Percentiles rank a stretch among this genome's conserved stretches.
Evolutionary conservation across 371 early-diverging fungal species (phyloP).

Genomic region (Syncephalastrum contaminatum): DNA sequence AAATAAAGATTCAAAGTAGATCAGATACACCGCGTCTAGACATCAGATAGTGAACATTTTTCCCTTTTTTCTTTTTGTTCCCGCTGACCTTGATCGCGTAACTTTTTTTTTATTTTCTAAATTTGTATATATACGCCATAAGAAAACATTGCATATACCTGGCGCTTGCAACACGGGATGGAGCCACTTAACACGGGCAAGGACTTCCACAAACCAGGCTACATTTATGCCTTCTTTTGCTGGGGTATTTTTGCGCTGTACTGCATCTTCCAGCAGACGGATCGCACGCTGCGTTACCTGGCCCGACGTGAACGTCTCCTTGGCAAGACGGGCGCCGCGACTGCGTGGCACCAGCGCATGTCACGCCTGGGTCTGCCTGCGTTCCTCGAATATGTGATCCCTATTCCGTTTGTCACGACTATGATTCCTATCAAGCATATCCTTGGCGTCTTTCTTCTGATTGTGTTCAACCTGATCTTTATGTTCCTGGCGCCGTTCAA

Average conservation of each 20-base stretch:
- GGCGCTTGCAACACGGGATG: too few species aligned
- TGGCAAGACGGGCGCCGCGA: not conserved
- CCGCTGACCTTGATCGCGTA: too few species aligned
- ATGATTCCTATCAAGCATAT: slow-evolving; percentile 43
- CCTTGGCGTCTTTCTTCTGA: slow-evolving; percentile 29
- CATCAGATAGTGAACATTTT: too few species aligned
- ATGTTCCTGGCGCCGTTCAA: slow-evolving; percentile 32
- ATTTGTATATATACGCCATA: too few species aligned
- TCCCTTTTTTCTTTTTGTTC: too few species aligned
- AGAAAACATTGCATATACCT: too few species aligned
- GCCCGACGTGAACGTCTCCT: slow-evolving; percentile 19
- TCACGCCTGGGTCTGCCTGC: too few species aligned
- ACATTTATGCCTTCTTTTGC: slow-evolving; percentile 36
- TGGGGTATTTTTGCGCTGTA: slow-evolving; percentile 44
- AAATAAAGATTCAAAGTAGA: too few species aligned
- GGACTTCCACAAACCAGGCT: slow-evolving; percentile 22
- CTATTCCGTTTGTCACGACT: slow-evolving; percentile 40
- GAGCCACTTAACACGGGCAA: slow-evolving; percentile 7
- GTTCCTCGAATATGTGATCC: slow-evolving; percentile 17
- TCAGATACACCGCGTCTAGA: too few species aligned
- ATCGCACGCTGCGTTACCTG: slow-evolving; percentile 25
- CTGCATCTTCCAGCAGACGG: slow-evolving; percentile 35
- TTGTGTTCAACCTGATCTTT: slow-evolving; percentile 30
- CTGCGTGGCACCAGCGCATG: too few species aligned
- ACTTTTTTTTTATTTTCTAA: too few species aligned